These are phyloP conservation scores for Sclerotiophoma versabilis DNA, from an alignment of 2,329 filamentous ascomycete species.

Conservation along the genomic window DNA sequence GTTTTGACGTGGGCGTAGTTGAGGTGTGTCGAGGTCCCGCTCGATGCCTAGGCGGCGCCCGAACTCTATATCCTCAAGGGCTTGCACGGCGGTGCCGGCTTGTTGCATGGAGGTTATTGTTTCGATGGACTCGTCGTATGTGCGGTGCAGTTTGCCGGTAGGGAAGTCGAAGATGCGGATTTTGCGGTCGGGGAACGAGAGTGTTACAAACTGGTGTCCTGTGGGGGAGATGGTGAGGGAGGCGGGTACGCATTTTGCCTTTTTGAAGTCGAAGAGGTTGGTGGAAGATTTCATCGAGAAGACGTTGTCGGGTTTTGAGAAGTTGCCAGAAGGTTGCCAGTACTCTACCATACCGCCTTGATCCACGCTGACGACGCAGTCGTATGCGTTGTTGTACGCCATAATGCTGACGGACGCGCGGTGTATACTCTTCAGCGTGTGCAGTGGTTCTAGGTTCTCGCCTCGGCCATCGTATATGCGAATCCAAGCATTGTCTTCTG, in stretches of 20 bases:
- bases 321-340: conserved; percentile 81
- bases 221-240: conserved; percentile 86
- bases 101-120: conserved; percentile 95
- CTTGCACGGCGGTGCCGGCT: conserved; percentile 81
- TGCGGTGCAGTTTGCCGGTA: conserved; percentile 84
- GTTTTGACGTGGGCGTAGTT: conserved; percentile 75
- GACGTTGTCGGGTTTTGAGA: conserved; percentile 90
- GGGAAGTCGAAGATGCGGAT: conserved; percentile 93
- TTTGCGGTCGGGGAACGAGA: conserved; percentile 93
- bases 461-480: conserved; percentile 89
- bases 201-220: conserved; percentile 83
- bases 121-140: conserved; percentile 91
- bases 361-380: conserved; percentile 91
- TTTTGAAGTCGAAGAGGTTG: conserved; percentile 96
- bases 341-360: conserved; percentile 95
- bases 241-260: conserved; percentile 81
- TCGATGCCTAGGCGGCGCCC: conserved; percentile 86
- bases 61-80: conserved; percentile 90
- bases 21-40: conserved; percentile 78
- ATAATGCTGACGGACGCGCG: conserved; percentile 81
- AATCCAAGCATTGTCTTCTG: conserved; percentile 74
- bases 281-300: conserved; percentile 94
- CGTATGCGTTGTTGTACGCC: conserved; percentile 85
- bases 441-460: conserved; percentile 76
- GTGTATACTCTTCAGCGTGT: conserved; percentile 82